A percentile compares a stretch with the other conserved stretches of the same genome.
phyloP scores from a whole-genome alignment of 495 filamentous ascomycete species.

The Tuber calosporum region DNA sequence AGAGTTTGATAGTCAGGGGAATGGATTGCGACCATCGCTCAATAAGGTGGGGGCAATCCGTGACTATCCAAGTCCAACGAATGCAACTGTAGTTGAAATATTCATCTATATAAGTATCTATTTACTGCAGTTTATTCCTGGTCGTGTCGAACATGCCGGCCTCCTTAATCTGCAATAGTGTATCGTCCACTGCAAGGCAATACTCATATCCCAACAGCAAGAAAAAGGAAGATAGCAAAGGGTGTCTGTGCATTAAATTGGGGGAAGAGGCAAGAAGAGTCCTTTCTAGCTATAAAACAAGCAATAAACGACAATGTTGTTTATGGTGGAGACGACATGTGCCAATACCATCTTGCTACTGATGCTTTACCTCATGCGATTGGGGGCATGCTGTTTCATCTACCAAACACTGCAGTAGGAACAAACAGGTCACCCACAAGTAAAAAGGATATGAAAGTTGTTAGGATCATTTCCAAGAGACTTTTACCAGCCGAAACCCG shows the following conservation, averaged over 20 bases:
- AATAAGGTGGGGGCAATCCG: conserved; percentile 7
- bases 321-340: background rate
- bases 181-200: too few species aligned
- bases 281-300: conserved; percentile 8
- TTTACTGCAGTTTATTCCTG: conserved; percentile 1
- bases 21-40: too few species aligned
- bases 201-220: too few species aligned
- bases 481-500: background rate
- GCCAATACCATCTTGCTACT: conserved; percentile 5
- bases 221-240: too few species aligned
- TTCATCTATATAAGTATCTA: conserved; percentile 7
- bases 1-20: too few species aligned
- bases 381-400: background rate
- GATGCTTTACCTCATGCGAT: background rate
- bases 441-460: background rate
- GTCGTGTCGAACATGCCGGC: background rate
- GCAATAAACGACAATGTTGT: background rate
- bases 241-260: too few species aligned
- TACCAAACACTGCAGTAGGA: background rate
- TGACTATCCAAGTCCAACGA: background rate
- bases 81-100: background rate
- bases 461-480: conserved; percentile 2
- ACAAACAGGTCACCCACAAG: background rate
- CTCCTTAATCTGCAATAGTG: background rate
- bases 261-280: background rate